Conservation (phyloP, 768 basidiomycete genomes). For the Mycena crocata region DNA sequence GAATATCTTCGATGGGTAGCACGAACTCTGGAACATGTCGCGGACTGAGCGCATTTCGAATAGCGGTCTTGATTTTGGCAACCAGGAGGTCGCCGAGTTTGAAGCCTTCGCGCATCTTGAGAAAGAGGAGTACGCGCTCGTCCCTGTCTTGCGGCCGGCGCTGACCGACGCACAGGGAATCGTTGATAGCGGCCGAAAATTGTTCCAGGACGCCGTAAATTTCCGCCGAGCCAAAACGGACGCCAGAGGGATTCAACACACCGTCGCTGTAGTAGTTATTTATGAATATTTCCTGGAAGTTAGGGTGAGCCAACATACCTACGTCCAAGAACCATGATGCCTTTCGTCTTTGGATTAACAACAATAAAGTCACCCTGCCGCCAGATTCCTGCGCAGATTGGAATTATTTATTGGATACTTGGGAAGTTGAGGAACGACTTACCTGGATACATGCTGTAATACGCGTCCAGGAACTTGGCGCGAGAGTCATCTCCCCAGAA, state of each 20-base stretch:
- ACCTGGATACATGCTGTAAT: constrained; percentile 75
- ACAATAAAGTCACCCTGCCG: constrained; percentile 72
- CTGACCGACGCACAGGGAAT: too few species aligned
- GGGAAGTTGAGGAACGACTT: not conserved
- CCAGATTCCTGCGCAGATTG: constrained; percentile 67
- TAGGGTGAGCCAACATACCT: too few species aligned
- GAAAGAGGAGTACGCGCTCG: constrained; percentile 81
- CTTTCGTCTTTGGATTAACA: too few species aligned
- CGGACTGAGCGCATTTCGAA: constrained; percentile 69
- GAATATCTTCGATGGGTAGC: constrained; percentile 73
- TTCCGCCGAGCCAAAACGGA: too few species aligned
- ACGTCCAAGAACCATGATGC: too few species aligned
- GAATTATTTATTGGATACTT: not conserved
- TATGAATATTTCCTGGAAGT: too few species aligned
- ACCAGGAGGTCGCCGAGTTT: constrained; percentile 58
- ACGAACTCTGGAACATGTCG: constrained; percentile 82
- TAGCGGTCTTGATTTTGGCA: constrained; percentile 64
- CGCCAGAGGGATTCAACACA: constrained; percentile 48
- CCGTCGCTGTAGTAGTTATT: too few species aligned
- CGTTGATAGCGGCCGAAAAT: too few species aligned
- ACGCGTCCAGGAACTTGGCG: constrained; percentile 70
- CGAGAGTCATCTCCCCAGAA: constrained; percentile 77
- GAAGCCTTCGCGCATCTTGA: constrained; percentile 69
- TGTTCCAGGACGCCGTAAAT: too few species aligned
- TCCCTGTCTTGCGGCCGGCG: constrained; percentile 68